Base-by-base conservation (phyloP, 2,329 filamentous ascomycete species). In the Biscogniauxia mediterranea region DNA sequence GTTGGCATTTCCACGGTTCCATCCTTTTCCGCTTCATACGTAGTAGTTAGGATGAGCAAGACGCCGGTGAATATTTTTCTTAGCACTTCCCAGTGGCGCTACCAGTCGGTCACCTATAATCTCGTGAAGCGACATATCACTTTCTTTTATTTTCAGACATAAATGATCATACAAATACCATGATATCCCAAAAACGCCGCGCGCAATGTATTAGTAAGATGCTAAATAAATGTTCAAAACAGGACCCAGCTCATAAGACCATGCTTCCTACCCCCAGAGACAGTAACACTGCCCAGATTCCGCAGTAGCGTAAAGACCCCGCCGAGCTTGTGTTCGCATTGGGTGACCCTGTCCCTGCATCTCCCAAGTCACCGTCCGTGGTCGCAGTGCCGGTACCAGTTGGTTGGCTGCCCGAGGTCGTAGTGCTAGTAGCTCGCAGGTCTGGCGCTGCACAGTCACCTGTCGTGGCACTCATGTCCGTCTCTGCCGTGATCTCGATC, bases 401-500 rank as follows among this genome's bases (percentile, higher is more conserved):
- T 21, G 9, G 20, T 17, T 55, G 54, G 13, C 52, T 58, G 19
- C 59, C 55, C 38, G 49, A 25, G 52, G 54, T 52, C 56, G 61
- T n/a, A 56, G 56, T 50, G 28, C 28, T 32, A 38, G 56, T 54
- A 5, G 54, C 20, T 13, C 38, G 19, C 17, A 65, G 60, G 50
- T 62, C 32, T 5, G 68, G 64, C 4, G 62, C 55, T 13, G 67
- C 61, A 32, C 73, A 74, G 15, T 73, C 64, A 15, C 73, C 73
- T 49, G 61, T 64, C 1, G 71, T 62, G 3, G 61, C 54, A 7
- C 57, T 56, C 51, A 78, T 63, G 59, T 75, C 68, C 25, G 66
- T 69, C 9, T 71, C 57, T 8, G 67, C 64, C 38, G 69, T 73
- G 52, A 79, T 75, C 54, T 79, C 78, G 15, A 75, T 72, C n/a